phyloP scores from a whole-genome alignment of 1,139 yeast genomes.

The Saccharomyces hybrid region DNA sequence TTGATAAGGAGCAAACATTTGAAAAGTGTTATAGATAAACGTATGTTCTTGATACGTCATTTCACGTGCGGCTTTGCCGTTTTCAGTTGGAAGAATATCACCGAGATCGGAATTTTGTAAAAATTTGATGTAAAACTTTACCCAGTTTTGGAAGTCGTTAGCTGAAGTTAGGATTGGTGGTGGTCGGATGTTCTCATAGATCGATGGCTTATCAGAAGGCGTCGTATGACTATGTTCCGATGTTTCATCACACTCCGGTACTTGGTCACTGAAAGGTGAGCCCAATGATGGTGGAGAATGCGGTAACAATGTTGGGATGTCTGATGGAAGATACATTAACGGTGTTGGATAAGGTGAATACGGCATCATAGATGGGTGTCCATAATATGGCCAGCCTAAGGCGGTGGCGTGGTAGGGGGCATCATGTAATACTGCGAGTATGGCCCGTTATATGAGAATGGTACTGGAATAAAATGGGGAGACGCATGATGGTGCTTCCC shows the following conservation, averaged over 20 bases:
- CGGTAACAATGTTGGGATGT: neutral
- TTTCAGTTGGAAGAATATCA: neutral
- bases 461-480: neutral
- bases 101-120: neutral
- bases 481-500: neutral
- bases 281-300: neutral
- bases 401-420: neutral
- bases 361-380: neutral
- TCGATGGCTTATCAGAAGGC: too few relatives aligned
- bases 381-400: neutral
- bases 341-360: neutral
- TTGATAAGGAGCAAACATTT: neutral
- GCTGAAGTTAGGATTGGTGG: neutral
- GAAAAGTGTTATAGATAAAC: neutral
- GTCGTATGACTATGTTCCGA: too few relatives aligned
- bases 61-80: neutral
- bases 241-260: too few relatives aligned
- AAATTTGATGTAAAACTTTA: neutral
- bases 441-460: neutral
- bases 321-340: neutral
- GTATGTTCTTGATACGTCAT: neutral
- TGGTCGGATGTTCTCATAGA: too few relatives aligned
- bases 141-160: neutral
- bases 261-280: neutral
- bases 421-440: neutral